Evolutionary conservation across 768 basidiomycete species (phyloP).

Genomic region (Calocybe gangraenosa): DNA sequence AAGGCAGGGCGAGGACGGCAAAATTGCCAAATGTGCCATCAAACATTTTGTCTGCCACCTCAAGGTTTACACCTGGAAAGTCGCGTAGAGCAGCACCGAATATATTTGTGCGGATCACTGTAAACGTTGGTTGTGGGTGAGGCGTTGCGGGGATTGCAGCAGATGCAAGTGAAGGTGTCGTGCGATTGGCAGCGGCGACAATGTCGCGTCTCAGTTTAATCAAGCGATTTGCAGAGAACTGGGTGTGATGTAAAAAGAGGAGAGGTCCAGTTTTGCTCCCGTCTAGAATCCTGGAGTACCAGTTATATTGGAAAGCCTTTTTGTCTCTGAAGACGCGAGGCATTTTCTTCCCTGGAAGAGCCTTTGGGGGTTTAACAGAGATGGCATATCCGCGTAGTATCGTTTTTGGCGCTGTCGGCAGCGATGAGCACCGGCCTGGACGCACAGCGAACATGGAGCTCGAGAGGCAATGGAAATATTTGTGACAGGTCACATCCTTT

Average conservation of each 20-base stretch:
- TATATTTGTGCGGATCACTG: conserved; percentile 71
- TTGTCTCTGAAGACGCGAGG: conserved; percentile 74
- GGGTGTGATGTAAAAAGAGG: conserved; percentile 75
- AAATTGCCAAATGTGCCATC: conserved; percentile 55
- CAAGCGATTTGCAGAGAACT: conserved; percentile 67
- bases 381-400: conserved; percentile 49
- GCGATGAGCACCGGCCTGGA: conserved; percentile 25
- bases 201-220: conserved; percentile 69
- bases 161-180: conserved; percentile 34
- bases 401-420: conserved; percentile 11
- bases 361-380: conserved; percentile 47
- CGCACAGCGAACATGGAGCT: conserved; percentile 14
- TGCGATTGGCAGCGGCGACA: conserved; percentile 45
- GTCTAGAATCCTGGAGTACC: conserved; percentile 71
- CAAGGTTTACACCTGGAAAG: conserved; percentile 44
- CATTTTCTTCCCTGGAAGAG: conserved; percentile 46
- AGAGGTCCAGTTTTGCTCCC: conserved; percentile 54
- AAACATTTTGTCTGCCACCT: conserved; percentile 48
- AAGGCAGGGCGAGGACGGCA: conserved; percentile 60
- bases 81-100: conserved; percentile 76
- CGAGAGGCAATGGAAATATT: conserved; percentile 13
- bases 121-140: conserved; percentile 45
- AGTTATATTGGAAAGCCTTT: conserved; percentile 77
- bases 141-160: conserved; percentile 23
- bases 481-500: conserved; percentile 15